Evolutionary conservation across 345 rosid genomes (phyloP).

Genomic region (Brassica carinata): DNA sequence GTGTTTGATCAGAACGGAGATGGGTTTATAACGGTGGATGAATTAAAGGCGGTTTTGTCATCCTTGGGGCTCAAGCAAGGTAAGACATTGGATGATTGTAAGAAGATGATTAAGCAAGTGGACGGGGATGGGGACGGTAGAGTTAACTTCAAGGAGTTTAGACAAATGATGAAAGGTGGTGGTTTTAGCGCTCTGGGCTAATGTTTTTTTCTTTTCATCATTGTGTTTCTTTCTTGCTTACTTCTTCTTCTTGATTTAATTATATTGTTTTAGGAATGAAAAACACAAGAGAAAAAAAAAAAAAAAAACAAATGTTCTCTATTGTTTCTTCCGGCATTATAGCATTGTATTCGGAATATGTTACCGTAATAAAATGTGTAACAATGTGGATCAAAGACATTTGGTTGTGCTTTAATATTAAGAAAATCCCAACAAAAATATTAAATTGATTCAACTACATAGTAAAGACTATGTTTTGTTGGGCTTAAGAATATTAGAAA

Average conservation of each 20-base stretch:
- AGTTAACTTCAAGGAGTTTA: slow-evolving; percentile 60
- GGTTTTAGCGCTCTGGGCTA: slow-evolving; percentile 42
- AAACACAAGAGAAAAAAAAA: not conserved
- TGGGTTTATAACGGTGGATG: slow-evolving; percentile 83
- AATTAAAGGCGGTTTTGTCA: slow-evolving; percentile 64
- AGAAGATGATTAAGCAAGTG: slow-evolving; percentile 72
- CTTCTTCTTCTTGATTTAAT: slow-evolving; percentile 9
- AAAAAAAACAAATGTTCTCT: not conserved
- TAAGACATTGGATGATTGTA: slow-evolving; percentile 68
- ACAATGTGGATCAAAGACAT: slow-evolving; percentile 5
- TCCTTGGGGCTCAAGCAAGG: slow-evolving; percentile 83
- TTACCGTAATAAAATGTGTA: slow-evolving; percentile 1
- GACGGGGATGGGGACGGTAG: slow-evolving; percentile 93
- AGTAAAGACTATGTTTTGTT: not conserved
- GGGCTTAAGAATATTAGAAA: not conserved
- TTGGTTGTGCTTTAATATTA: no score
- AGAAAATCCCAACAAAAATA: not conserved
- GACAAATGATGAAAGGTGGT: slow-evolving; percentile 62
- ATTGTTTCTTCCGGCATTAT: slow-evolving; percentile 14
- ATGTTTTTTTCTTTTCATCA: not conserved
- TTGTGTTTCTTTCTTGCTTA: not conserved
- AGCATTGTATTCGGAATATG: not conserved
- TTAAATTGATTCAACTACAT: not conserved
- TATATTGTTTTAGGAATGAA: slow-evolving; percentile 11
- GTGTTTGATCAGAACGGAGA: slow-evolving; percentile 88